Evolutionary conservation across 2,329 filamentous ascomycete species (phyloP).

Genomic region (Thielaviopsis musarum): DNA sequence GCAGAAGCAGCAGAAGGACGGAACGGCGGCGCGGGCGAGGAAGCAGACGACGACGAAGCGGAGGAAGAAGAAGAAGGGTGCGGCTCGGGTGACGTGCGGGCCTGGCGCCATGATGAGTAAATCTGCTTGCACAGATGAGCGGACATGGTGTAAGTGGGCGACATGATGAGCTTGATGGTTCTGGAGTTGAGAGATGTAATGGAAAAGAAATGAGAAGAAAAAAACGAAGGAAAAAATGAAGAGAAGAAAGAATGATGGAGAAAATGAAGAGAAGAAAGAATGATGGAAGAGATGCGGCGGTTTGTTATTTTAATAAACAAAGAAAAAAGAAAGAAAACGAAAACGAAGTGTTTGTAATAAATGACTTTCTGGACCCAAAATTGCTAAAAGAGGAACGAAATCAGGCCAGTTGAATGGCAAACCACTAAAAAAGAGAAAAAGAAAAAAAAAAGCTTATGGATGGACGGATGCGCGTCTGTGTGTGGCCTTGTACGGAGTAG

Average conservation of each 20-base stretch:
- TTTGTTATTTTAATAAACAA: too few relatives aligned
- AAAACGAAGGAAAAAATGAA: not conserved
- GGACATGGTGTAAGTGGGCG: constrained; percentile 43
- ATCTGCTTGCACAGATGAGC: constrained; percentile 44
- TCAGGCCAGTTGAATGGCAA: too few relatives aligned
- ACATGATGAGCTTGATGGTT: constrained; percentile 24
- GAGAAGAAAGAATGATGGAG: not conserved
- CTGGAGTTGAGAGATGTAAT: not conserved
- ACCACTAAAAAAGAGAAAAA: too few relatives aligned
- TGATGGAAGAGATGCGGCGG: too few relatives aligned
- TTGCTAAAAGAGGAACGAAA: too few relatives aligned
- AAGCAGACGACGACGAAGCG: constrained; percentile 12
- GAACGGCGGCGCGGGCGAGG: constrained; percentile 8
- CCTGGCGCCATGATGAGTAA: constrained; percentile 40
- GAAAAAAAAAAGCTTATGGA: too few relatives aligned
- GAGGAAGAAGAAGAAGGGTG: constrained; percentile 19
- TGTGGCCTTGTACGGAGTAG: too few relatives aligned
- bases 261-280: too few relatives aligned
- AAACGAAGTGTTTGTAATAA: too few relatives aligned
- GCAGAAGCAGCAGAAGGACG: constrained; percentile 6
- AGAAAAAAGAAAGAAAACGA: too few relatives aligned
- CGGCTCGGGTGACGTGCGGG: constrained; percentile 21
- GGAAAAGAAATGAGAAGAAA: not conserved
- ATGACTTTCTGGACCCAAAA: too few relatives aligned
- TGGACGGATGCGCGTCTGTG: too few relatives aligned